Evolutionary conservation across 305 asterid species (phyloP).

Genomic region (Solanum hybrid): DNA sequence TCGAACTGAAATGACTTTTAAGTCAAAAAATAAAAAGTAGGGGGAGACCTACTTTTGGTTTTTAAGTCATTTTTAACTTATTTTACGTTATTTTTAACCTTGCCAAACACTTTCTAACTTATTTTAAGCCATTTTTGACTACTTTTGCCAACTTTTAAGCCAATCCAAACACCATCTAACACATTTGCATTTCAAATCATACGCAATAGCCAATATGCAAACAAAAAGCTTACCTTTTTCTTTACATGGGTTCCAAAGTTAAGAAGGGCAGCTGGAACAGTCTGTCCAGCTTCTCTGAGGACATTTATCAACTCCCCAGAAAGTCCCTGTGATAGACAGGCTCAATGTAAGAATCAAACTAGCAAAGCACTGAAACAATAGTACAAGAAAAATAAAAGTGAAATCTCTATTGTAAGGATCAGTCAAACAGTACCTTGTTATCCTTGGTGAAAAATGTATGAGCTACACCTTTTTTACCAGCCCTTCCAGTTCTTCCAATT

Average conservation of each 20-base stretch:
- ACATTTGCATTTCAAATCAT: neutral
- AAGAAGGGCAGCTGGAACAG: slow-evolving; percentile 64
- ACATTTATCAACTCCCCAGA: slow-evolving; percentile 93
- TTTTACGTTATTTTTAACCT: neutral
- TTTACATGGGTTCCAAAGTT: slow-evolving; percentile 97
- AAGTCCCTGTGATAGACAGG: slow-evolving; percentile 45
- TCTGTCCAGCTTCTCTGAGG: slow-evolving; percentile 88
- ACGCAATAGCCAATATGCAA: neutral
- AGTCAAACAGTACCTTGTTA: slow-evolving; percentile 51
- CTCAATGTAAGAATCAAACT: neutral
- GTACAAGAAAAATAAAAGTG: neutral
- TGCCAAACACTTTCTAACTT: neutral
- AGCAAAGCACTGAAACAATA: neutral
- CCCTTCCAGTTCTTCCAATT: slow-evolving; percentile 98
- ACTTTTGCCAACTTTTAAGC: neutral
- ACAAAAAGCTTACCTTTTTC: slow-evolving; percentile 53
- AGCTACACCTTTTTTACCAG: slow-evolving; percentile 99
- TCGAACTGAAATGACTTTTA: neutral
- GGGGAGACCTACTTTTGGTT: neutral
- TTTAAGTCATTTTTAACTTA: neutral
- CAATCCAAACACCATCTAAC: neutral
- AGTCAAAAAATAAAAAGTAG: neutral
- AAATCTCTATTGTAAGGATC: neutral
- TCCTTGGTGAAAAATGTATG: slow-evolving; percentile 97
- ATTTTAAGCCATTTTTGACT: neutral